Evolutionary conservation across 2,329 filamentous ascomycete species (phyloP), one percentile per base, ranked within the genome.

Genomic region (Colletotrichum tabaci): DNA sequence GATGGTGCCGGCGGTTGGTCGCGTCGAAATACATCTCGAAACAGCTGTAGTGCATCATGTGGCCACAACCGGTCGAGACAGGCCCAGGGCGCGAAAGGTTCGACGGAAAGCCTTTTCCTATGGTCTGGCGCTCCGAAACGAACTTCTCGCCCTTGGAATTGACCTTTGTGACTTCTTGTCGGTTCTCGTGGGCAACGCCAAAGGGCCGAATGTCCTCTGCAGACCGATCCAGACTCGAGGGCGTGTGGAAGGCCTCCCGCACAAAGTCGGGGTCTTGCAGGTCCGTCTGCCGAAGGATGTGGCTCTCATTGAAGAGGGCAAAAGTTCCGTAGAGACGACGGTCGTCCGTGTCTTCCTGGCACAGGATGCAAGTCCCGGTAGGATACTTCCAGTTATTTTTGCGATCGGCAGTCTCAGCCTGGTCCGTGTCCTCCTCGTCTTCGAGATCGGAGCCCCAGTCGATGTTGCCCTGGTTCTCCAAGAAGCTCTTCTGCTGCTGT

Each of bases 31-130:
- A 99, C 50, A 93, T 90, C 77, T 98, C 95, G 79, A 99, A 99
- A 82, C 96, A 99, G 75, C 90, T 91, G 80, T 94, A 98, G 81
- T 99, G 96, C 96, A 99, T 99, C 78, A 99, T 97, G 80, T 99
- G 96, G 3, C 96, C 96, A 81, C 96, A 99, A 12, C 96, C 94
- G 46, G 93, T 94, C 13, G 95, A 94, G 2, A 98, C 92, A 0
- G 96, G 93, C 0, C 95, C 96, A 21, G 89, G 86, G 38, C 88
- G 87, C 44, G 90, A 90, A 50, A 90, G 87, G 12, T 88, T 85
- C 8, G 91, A 87, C 3, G 94, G 92, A 78, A 97, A 99, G 0
- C 96, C 96, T 81, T 95, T 97, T 42, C 96, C 95, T 58, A 99
- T 89, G 7, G 91, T 91, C 81, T 97, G 93, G 60, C 93, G 90